These are phyloP conservation scores for Cytospora leucostoma DNA, from an alignment of 2,329 filamentous ascomycete genomes.

Conservation along the genomic window DNA sequence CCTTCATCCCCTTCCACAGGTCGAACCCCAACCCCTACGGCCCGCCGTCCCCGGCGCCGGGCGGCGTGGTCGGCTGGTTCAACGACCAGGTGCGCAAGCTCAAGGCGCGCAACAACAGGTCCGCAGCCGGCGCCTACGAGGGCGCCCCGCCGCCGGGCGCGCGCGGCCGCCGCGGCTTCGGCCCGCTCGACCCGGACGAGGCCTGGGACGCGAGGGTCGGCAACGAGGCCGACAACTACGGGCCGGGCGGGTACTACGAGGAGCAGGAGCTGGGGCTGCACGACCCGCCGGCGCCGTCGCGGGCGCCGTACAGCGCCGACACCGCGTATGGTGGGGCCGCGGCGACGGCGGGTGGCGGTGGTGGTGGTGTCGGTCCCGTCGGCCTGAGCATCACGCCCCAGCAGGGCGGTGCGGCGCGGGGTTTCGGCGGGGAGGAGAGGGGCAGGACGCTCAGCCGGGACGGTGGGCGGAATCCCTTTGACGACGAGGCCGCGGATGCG, in stretches of 20 bases:
- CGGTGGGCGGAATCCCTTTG: constrained; percentile 64
- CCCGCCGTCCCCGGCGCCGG: constrained; percentile 55
- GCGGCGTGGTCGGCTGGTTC: constrained; percentile 73
- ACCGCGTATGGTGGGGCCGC: constrained; percentile 41
- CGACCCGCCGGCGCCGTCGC: constrained; percentile 55
- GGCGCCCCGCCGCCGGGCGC: constrained; percentile 46
- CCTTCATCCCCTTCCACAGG: constrained; percentile 70
- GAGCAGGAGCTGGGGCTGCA: constrained; percentile 72
- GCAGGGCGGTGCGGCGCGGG: constrained; percentile 33
- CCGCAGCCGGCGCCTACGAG: constrained; percentile 73
- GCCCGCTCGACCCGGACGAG: constrained; percentile 76
- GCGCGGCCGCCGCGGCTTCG: constrained; percentile 58
- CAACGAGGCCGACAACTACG: constrained; percentile 67
- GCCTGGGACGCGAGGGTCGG: constrained; percentile 84
- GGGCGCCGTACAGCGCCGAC: constrained; percentile 41
- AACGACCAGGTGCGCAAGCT: constrained; percentile 65
- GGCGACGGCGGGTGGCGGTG: constrained; percentile 37
- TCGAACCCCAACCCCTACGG: constrained; percentile 47
- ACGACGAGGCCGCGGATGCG: constrained; percentile 62
- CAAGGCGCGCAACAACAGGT: constrained; percentile 65
- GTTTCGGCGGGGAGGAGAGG: constrained; percentile 36
- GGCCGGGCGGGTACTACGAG: constrained; percentile 67
- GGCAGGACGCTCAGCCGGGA: constrained; percentile 48
- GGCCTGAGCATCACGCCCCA: constrained; percentile 46
- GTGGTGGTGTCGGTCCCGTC: constrained; percentile 47